A percentile compares a stretch with the other conserved stretches of the same genome.
These are phyloP conservation scores for Earliella scabrosa DNA, from an alignment of 1,284 basidiomycete species.

Conservation along the genomic window DNA sequence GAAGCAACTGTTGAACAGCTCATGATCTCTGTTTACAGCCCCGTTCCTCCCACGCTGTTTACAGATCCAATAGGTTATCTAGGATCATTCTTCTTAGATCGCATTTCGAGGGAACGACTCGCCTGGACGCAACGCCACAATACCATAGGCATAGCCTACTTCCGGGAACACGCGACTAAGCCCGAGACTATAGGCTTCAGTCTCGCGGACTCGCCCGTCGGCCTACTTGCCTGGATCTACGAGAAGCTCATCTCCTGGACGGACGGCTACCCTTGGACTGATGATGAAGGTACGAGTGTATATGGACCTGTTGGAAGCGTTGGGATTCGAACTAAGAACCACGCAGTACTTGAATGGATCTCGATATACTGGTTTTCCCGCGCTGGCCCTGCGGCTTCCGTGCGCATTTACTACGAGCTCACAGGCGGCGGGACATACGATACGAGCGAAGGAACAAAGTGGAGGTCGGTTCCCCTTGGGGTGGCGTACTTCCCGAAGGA, in stretches of 20 bases:
- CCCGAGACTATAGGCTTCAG: constrained; percentile 64
- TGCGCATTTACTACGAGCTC: constrained; percentile 56
- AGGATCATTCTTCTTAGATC: constrained; percentile 5
- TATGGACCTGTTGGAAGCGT: no score
- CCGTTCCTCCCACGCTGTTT: neutral
- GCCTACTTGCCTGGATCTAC: constrained; percentile 63
- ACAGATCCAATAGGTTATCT: constrained; percentile 2
- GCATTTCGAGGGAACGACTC: constrained; percentile 23
- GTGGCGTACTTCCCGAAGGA: constrained; percentile 56
- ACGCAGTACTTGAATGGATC: constrained; percentile 58
- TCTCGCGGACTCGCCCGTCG: constrained; percentile 59
- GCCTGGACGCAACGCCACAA: constrained; percentile 35
- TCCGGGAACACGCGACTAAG: constrained; percentile 46
- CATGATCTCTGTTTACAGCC: neutral
- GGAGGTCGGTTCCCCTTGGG: constrained; percentile 47
- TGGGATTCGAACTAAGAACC: no score
- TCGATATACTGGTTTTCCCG: constrained; percentile 64
- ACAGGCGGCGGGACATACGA: neutral
- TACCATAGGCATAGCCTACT: constrained; percentile 44
- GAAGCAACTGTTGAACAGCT: no score
- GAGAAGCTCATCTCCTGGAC: constrained; percentile 58
- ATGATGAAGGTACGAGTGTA: constrained; percentile 59
- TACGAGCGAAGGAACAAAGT: neutral
- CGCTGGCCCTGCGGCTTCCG: constrained; percentile 53
- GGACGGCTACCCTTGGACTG: constrained; percentile 53